Evolutionary conservation across 2,329 filamentous ascomycete species (phyloP).

Genomic region (Alternaria sp.): DNA sequence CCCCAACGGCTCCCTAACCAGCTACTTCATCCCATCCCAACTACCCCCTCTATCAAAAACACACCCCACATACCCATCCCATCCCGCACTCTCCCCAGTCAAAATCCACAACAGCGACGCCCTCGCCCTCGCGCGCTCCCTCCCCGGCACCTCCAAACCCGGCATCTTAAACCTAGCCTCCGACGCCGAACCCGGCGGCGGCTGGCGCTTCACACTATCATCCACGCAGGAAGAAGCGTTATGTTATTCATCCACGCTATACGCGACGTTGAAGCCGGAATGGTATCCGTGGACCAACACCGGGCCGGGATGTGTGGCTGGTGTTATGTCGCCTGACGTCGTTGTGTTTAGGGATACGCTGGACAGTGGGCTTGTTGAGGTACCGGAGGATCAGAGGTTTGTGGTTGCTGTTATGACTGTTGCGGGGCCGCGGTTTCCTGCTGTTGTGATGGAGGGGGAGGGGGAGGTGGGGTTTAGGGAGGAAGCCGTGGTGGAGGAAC

Average conservation of each 20-base stretch:
- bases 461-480: slow-evolving; percentile 16
- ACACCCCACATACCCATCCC: not conserved
- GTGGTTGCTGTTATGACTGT: slow-evolving; percentile 28
- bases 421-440: slow-evolving; percentile 22
- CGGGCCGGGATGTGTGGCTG: slow-evolving; percentile 22
- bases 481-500: slow-evolving; percentile 9
- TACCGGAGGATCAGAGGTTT: slow-evolving; percentile 13
- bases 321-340: slow-evolving; percentile 26
- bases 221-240: slow-evolving; percentile 32
- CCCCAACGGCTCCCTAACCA: slow-evolving; percentile 18
- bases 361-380: slow-evolving; percentile 18
- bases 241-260: slow-evolving; percentile 32
- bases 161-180: slow-evolving; percentile 31
- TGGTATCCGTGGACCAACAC: slow-evolving; percentile 37
- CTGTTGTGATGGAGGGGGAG: not conserved
- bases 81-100: not conserved
- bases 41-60: slow-evolving; percentile 16
- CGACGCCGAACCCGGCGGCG: slow-evolving; percentile 25
- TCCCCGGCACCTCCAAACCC: slow-evolving; percentile 12
- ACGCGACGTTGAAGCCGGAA: slow-evolving; percentile 21
- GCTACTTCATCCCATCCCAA: slow-evolving; percentile 24
- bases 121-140: slow-evolving; percentile 23
- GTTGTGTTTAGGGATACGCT: slow-evolving; percentile 31
- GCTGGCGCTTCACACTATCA: slow-evolving; percentile 29
- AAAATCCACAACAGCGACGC: slow-evolving; percentile 25